Percentiles rank a stretch among this genome's conserved stretches.
phyloP scores from a whole-genome alignment of 192 early-diverging fungal species.

The Mortierella claussenii region DNA sequence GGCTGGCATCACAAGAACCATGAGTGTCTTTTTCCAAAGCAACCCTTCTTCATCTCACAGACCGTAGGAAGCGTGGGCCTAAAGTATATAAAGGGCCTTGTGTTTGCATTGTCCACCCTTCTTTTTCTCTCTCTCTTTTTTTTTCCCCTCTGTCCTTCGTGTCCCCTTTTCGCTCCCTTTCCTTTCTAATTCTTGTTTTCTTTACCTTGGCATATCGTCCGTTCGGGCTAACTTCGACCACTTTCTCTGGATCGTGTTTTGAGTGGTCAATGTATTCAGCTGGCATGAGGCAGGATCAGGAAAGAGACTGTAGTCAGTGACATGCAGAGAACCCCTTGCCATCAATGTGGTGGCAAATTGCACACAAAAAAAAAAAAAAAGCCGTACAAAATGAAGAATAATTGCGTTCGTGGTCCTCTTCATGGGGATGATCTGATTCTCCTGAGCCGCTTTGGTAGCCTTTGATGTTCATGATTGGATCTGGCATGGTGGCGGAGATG shows the following conservation, averaged over 20 bases:
- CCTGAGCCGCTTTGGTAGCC: constrained; percentile 34
- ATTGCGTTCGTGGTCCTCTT: constrained; percentile 38
- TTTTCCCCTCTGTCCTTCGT: constrained; percentile 1
- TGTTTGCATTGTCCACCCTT: not conserved
- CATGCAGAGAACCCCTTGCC: not conserved
- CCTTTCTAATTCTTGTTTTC: not conserved
- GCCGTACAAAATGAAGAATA: constrained; percentile 35
- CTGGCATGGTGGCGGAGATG: constrained; percentile 8
- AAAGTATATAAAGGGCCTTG: too few species aligned
- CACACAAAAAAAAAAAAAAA: not conserved
- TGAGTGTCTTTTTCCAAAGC: too few species aligned
- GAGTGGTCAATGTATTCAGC: constrained; percentile 61
- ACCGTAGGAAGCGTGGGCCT: too few species aligned
- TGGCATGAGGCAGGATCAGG: constrained; percentile 5
- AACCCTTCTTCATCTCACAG: too few species aligned
- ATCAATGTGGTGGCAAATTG: not conserved
- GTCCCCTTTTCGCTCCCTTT: not conserved
- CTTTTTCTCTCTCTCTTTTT: constrained; percentile 1
- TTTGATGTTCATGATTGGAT: constrained; percentile 31
- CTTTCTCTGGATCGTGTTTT: constrained; percentile 62
- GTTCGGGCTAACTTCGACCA: constrained; percentile 64
- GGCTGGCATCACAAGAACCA: too few species aligned
- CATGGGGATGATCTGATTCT: constrained; percentile 46
- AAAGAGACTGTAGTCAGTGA: not conserved
- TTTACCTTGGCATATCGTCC: constrained; percentile 62